Conservation (phyloP, 2,329 filamentous ascomycete species). For the Dactylonectria macrodidyma region DNA sequence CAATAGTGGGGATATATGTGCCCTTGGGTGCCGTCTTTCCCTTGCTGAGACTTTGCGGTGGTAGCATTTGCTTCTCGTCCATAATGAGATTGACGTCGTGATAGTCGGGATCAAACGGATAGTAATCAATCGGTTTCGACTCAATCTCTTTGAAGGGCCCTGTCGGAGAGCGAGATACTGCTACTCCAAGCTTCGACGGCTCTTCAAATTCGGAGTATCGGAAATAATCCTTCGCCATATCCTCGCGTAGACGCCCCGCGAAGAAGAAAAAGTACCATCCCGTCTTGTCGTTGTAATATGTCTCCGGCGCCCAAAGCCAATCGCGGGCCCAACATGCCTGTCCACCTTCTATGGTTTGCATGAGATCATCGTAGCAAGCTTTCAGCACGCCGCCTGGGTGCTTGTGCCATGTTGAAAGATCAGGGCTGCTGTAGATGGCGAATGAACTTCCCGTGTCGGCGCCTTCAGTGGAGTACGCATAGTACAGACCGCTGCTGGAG, state of each 20-base stretch:
- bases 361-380: conserved; percentile 50
- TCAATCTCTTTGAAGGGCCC: conserved; percentile 53
- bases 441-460: conserved; percentile 52
- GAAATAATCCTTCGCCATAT: conserved; percentile 52
- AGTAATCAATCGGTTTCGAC: conserved; percentile 52
- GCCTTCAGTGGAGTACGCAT: conserved; percentile 55
- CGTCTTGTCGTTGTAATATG: conserved; percentile 53
- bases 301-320: conserved; percentile 56
- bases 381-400: conserved; percentile 52
- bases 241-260: conserved; percentile 51
- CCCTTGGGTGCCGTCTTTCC: conserved; percentile 51
- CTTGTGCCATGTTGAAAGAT: conserved; percentile 54
- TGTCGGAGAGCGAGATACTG: conserved; percentile 52
- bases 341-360: conserved; percentile 48
- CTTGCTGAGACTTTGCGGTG: conserved; percentile 46
- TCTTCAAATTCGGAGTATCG: conserved; percentile 54
- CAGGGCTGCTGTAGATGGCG: conserved; percentile 54
- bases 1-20: conserved; percentile 58
- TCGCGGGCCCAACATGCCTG: conserved; percentile 55
- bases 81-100: conserved; percentile 56
- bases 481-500: conserved; percentile 49
- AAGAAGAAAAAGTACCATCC: conserved; percentile 58
- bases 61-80: conserved; percentile 53
- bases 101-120: conserved; percentile 54
- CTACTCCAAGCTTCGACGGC: conserved; percentile 54